A percentile compares a stretch with the other conserved stretches of the same genome.
Conservation (phyloP, 139 green algal species). For the Asterochloris sp. region DNA sequence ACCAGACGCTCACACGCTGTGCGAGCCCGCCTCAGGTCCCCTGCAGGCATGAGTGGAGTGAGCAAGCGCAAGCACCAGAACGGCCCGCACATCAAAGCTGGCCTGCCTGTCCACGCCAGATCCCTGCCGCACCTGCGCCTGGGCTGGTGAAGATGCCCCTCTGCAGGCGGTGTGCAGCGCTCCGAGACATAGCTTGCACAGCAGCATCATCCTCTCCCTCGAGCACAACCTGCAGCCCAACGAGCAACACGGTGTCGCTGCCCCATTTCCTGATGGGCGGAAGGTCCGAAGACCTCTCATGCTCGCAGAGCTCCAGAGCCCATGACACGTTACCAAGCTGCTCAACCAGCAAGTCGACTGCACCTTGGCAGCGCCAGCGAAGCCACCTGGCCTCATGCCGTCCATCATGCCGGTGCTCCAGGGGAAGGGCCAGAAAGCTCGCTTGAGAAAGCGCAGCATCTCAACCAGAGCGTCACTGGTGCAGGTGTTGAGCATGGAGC, state of each 20-base stretch:
- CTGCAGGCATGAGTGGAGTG: conserved; percentile 12
- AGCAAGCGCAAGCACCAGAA: not conserved
- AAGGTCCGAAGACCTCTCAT: not conserved
- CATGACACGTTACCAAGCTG: too few species aligned
- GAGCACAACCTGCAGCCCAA: conserved; percentile 22
- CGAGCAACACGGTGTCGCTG: too few species aligned
- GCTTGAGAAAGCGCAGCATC: conserved; percentile 74
- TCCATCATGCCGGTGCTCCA: conserved; percentile 38
- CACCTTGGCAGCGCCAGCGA: conserved; percentile 30
- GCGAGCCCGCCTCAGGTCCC: conserved; percentile 61
- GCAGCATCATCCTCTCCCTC: conserved; percentile 39
- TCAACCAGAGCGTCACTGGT: conserved; percentile 55
- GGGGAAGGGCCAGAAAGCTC: conserved; percentile 78
- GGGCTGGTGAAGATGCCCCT: conserved; percentile 79
- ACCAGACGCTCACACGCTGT: conserved; percentile 68
- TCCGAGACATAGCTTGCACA: conserved; percentile 50
- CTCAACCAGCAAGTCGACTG: too few species aligned
- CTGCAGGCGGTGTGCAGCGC: conserved; percentile 66
- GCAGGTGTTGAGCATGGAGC: conserved; percentile 55
- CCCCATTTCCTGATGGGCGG: not conserved
- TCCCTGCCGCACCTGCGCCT: conserved; percentile 25
- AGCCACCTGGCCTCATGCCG: conserved; percentile 35
- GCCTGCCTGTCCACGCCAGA: not conserved
- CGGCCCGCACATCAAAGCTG: not conserved
- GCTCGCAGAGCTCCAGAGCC: not conserved